Evolutionary conservation across 23 red algal species (phyloP), one percentile per base, ranked within the genome.

Genomic region (Gracilaria vermiculophylla): DNA sequence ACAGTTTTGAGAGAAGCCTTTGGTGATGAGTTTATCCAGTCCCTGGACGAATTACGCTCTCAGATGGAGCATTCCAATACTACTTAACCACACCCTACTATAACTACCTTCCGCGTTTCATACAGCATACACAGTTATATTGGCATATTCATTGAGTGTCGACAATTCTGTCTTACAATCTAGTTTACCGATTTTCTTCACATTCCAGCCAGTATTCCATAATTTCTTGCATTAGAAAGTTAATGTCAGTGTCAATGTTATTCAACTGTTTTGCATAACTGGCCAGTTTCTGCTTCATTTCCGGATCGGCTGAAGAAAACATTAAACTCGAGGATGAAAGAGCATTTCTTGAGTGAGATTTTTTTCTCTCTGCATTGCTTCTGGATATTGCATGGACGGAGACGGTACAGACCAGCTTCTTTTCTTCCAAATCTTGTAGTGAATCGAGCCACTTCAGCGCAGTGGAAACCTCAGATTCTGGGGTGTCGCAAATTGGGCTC

Each of bases 341-440:
- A 14, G 39, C 40, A 45, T 0, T 25, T 27, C 12, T 2, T 19
- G 15, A 1, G 14, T 73, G 36, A 48, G 39, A 48, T 7, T 28
- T 42, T 24, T 27, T 73, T 20, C 9, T 45, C 48, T 60, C 35
- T 44, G 78, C 78, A 62, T 65, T 60, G 78, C 78, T 82, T 10
- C 78, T 32, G 36, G 54, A 64, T 47, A 82, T 64, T 20, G 78
- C 78, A 44, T 82, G 78, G n/a, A 82, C 54, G 40, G 78, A 82
- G 15, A 82, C 78, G 14, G 78, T 82, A 31, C 37, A 43, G 1
- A 82, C 6, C 53, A 82, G 60, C 60, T 82, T 82, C 7, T 60
- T 3, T 62, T 82, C 78, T 64, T 82, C 78, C 54, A 82, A 64
- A 39, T 82, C 78, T 47, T 82, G 78, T 28, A 82, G 37, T 19